Base-by-base conservation (phyloP, 148 eudicot species). In the Selenicereus undatus region DNA sequence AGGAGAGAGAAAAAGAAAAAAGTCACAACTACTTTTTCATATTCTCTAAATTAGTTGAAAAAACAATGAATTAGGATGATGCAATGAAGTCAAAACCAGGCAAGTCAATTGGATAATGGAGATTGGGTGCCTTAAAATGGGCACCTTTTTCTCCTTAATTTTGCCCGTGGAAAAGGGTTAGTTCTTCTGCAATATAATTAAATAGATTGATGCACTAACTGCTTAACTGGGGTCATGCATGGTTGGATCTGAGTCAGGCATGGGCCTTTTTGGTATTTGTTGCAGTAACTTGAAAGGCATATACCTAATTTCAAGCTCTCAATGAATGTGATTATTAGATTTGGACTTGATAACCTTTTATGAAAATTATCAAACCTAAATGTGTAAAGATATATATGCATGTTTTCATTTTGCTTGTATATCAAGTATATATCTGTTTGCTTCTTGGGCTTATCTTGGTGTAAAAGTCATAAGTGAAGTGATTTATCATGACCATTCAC, bases 181-280 rank as follows among this genome's bases (percentile, higher is more conserved):
- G 8, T 27, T 81, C 56, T 71, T 79, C 18, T 36, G 32, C 24
- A 71, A 56, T 36, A 16, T 71, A 32, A 66, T 71, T 27, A 22
- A 52, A 71, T 79, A 29, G 14, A 58, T 0, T 45, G 22, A 29
- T 43, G 30, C 27, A 48, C 20, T 20, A 52, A 54, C 22, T 24
- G 48, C 75, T 36, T 62, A 74, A 79, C 29, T 65, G 70, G 77
- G 60, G 82, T 43, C 82, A 79, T 83, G 82, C 79, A 83, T 39
- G 51, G 79, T 60, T 83, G 85, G 82, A 52, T 75, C 85, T 75
- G 79, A 83, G 79, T 83, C 85, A 83, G 79, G 73, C 48, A 79
- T 54, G 71, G 75, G 50, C 70, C 70, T 54, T 79, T 83, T 79
- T 69, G 76, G 82, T 74, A 83, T 75, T 51, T 74, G 81, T 51